Evolutionary conservation across 192 early-diverging fungal species (phyloP), one percentile per base, ranked within the genome.

Genomic region (Coemansia sp.): DNA sequence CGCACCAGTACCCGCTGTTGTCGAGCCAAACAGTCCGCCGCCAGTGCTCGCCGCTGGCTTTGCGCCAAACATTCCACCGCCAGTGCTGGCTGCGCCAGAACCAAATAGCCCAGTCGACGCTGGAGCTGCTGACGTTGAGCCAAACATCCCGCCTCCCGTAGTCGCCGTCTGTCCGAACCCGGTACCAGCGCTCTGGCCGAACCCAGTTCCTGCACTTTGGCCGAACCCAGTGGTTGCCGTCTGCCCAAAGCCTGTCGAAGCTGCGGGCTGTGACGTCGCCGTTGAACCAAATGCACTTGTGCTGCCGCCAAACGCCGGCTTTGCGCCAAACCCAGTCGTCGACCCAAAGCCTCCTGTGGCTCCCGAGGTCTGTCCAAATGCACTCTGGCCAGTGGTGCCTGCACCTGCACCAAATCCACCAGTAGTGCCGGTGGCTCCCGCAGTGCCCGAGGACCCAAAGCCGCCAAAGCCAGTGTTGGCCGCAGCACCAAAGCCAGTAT

Each of bases 131-230:
- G 49, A 37, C 8, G 29, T 23, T 38, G 24, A 52, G 39, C 59
- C 59, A 39, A 57, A 65, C 50, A 52, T 14, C 17, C 50, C 50
- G 22, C 50, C 41, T 14, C 67, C 50, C 2, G 75, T 54, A 24
- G 56, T 24, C 9, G 59, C 57, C 3, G 52, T 27, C 51, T 82
- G 73, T 6, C 82, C 82, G 53, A 72, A 66, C 49, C 62, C 68
- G 38, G 32, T 35, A 35, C 64, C 72, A 9, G 72, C 73, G 21
- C 59, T 66, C 35, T 21, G 19, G 17, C 56, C 56, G 22, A 57
- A 59, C 47, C 47, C 57, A 53, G 50, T 22, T 15, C 52, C 52
- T 35, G 53, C 74, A 57, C 10, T 56, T 57, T 19, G 49, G 52
- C 69, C 69, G 22, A 66, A 65, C 11, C 62, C 50, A 57, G 35